Percentiles rank a stretch among this genome's conserved stretches.
phyloP scores from a whole-genome alignment of 108 stramenopile genomes.

The Skeletonema costatum region DNA sequence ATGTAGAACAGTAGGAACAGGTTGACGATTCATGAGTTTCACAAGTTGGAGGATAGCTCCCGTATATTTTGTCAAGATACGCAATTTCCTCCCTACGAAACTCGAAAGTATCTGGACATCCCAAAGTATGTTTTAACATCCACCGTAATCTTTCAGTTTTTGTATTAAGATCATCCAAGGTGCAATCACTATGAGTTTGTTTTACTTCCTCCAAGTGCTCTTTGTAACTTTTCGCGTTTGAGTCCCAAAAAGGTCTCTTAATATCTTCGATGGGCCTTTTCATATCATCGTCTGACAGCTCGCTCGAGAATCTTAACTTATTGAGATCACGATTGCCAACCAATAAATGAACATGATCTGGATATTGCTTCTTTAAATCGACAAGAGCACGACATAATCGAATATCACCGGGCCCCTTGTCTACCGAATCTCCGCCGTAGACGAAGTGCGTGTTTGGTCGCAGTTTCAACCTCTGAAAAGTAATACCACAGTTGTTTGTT shows the following conservation, averaged over 20 bases:
- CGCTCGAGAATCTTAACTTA: slow-evolving; percentile 65
- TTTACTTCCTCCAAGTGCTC: slow-evolving; percentile 43
- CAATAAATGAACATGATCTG: slow-evolving; percentile 61
- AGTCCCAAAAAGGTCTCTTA: slow-evolving; percentile 64
- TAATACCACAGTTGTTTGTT: background rate
- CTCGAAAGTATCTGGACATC: slow-evolving; percentile 70
- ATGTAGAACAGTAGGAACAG: background rate
- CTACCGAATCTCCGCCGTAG: slow-evolving; percentile 73
- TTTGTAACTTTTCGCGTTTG: slow-evolving; percentile 35
- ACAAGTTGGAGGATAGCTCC: slow-evolving; percentile 13
- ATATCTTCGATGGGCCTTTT: slow-evolving; percentile 34
- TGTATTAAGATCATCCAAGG: slow-evolving; percentile 37
- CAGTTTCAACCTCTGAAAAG: slow-evolving; percentile 28
- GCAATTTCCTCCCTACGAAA: slow-evolving; percentile 61
- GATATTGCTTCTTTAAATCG: slow-evolving; percentile 56
- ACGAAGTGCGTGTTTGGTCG: slow-evolving; percentile 57
- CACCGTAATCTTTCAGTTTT: slow-evolving; percentile 53
- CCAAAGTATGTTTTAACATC: slow-evolving; percentile 66
- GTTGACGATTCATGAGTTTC: slow-evolving; percentile 1
- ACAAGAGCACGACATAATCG: slow-evolving; percentile 59
- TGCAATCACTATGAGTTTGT: background rate
- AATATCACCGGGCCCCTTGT: slow-evolving; percentile 79
- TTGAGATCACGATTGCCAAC: slow-evolving; percentile 85
- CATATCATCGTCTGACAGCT: slow-evolving; percentile 53
- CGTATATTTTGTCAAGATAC: slow-evolving; percentile 22